Conservation (phyloP, 2,329 filamentous ascomycete genomes). For the Magnaporthiopsis incrustans region DNA sequence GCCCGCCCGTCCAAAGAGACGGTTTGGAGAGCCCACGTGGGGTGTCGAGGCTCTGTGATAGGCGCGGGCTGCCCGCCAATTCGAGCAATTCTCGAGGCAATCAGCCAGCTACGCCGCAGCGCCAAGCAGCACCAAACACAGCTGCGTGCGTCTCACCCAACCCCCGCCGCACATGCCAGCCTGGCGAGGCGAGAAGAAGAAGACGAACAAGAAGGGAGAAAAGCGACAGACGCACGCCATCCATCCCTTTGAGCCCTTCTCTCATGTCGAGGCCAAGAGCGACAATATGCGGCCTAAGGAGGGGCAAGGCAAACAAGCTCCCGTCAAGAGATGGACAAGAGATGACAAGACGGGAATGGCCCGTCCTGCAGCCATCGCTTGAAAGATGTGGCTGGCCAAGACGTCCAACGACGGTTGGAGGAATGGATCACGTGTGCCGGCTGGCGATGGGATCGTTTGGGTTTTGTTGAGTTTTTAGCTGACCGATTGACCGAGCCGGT, state of each 20-base stretch:
- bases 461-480: background rate
- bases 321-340: slow-evolving; percentile 4
- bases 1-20: background rate
- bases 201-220: no score
- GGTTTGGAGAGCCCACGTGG: background rate
- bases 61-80: background rate
- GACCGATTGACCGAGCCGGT: no score
- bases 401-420: slow-evolving; percentile 1
- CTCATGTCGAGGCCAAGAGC: no score
- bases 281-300: background rate
- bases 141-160: no score
- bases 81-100: background rate
- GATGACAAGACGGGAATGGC: background rate
- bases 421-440: background rate
- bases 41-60: background rate
- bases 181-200: no score
- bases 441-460: background rate
- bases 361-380: background rate
- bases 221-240: no score
- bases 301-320: background rate
- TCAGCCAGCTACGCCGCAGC: background rate
- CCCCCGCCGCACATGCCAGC: no score
- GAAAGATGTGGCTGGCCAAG: background rate
- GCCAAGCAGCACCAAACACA: background rate
- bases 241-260: no score